A percentile compares a stretch with the other conserved stretches of the same genome.
Conservation (phyloP, 106 monocot species). For the Acorus calamus region DNA sequence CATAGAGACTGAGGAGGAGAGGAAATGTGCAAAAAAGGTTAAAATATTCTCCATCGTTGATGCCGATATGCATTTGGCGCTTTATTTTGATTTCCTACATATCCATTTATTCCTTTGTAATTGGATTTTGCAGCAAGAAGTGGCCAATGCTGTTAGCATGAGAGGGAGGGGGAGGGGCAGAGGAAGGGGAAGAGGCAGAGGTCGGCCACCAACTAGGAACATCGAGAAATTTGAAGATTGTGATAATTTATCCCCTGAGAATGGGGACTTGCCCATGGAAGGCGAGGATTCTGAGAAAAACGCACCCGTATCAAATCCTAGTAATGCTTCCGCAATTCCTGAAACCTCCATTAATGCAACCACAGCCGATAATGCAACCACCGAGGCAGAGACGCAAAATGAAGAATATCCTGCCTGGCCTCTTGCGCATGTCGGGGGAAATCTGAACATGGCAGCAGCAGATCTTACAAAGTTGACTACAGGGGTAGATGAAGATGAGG, state of each 20-base stretch:
- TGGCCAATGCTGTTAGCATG: slow-evolving; percentile 28
- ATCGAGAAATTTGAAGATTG: slow-evolving; percentile 59
- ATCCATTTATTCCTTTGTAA: not conserved
- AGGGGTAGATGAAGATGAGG: slow-evolving; percentile 85
- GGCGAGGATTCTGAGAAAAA: slow-evolving; percentile 15
- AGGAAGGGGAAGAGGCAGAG: slow-evolving; percentile 91
- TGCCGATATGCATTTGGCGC: not conserved
- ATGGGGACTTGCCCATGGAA: slow-evolving; percentile 12
- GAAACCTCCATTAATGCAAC: not conserved
- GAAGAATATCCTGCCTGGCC: slow-evolving; percentile 48
- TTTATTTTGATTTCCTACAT: too few relatives aligned
- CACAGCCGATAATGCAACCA: not conserved
- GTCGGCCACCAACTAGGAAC: slow-evolving; percentile 49
- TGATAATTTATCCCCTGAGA: slow-evolving; percentile 39
- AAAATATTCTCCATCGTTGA: not conserved
- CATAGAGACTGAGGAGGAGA: slow-evolving; percentile 33
- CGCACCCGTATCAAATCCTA: not conserved
- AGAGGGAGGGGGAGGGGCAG: slow-evolving; percentile 84
- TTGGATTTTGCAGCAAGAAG: slow-evolving; percentile 20
- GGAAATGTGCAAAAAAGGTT: slow-evolving; percentile 62
- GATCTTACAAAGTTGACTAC: slow-evolving; percentile 55
- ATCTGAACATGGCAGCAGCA: slow-evolving; percentile 41
- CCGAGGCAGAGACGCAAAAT: slow-evolving; percentile 13
- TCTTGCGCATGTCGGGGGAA: slow-evolving; percentile 22
- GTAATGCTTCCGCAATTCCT: slow-evolving; percentile 1